Evolutionary conservation across 1,139 yeast species (phyloP), one percentile per base, ranked within the genome.

Genomic region (Pichia inconspicua): DNA sequence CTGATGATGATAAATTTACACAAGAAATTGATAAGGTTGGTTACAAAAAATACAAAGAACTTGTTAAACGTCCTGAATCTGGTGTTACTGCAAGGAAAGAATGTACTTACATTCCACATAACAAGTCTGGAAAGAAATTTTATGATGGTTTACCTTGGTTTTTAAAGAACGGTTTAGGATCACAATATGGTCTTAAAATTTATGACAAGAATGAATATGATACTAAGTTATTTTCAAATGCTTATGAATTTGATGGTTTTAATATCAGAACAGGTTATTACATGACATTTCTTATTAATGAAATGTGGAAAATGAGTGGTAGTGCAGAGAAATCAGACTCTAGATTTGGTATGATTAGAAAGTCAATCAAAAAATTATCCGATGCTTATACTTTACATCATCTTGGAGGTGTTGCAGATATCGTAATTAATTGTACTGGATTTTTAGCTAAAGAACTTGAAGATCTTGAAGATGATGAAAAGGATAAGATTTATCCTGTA

Each of bases 251-350:
- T 57, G 70, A 67, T 42, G 78, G 82, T 0, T 67, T 78, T 42
- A 75, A 76, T 40, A 69, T 78, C 41, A 67, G 78, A 14, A 75
- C 75, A 4, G 72, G 78, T 12, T 65, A 72, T 27, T 79, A 79
- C 55, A 65, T 78, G 51, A 65, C 72, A 17, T 78, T 66, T 57
- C 63, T 79, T 30, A 61, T 70, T 35, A 66, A 66, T 43, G 66
- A 71, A 40, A 49, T 51, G 54, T 69, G 75, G 49, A 53, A 66
- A 10, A n/a, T 50, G 7, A 51, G 55, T 12, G 53, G 54, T 40
- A 40, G 45, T 14, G 32, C 27, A 12, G 55, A 53, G 32, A 47
- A 48, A 12, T 42, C 53, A 15, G 66, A 60, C 22, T 80, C 81
- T 0, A 54, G 59, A 39, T 70, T 74, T 47, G 46, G 52, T 5